phyloP scores from a whole-genome alignment of 2,329 filamentous ascomycete species.

The Xylariales sp. region DNA sequence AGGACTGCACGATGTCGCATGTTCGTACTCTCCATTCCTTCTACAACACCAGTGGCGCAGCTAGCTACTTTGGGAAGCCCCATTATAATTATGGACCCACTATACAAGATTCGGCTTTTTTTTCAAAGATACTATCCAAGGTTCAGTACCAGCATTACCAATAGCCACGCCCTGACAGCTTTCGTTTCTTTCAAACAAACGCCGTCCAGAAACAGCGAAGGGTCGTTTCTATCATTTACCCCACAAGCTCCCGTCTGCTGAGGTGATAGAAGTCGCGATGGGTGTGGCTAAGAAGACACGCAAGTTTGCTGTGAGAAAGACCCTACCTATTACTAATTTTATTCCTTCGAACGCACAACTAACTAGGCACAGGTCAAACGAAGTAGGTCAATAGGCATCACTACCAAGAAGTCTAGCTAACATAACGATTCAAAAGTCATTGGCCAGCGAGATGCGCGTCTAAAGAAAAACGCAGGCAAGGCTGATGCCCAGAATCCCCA shows the following conservation, averaged over 20 bases:
- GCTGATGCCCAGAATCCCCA: conserved; percentile 68
- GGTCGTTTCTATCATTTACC: not conserved
- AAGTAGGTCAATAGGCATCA: conserved; percentile 35
- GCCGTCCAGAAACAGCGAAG: not conserved
- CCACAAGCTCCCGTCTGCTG: not conserved
- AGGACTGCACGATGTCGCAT: too few species aligned
- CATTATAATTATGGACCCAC: conserved; percentile 9
- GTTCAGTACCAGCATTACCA: not conserved
- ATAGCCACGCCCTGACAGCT: not conserved
- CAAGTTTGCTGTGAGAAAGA: conserved; percentile 34
- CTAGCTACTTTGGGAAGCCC: conserved; percentile 24
- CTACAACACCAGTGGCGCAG: too few species aligned
- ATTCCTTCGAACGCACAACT: conserved; percentile 47
- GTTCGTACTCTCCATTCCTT: too few species aligned
- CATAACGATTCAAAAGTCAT: conserved; percentile 63
- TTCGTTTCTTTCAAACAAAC: not conserved
- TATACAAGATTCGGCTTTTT: conserved; percentile 20
- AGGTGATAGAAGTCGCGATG: conserved; percentile 24
- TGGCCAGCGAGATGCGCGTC: conserved; percentile 79
- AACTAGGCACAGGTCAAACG: conserved; percentile 46
- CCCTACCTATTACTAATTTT: not conserved
- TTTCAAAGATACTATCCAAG: conserved; percentile 1
- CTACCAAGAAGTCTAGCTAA: conserved; percentile 17
- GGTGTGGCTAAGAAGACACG: conserved; percentile 38
- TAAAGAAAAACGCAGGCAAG: conserved; percentile 83